Evolutionary conservation across 257 asterid species (phyloP).

Genomic region (Leonotis leonurus): DNA sequence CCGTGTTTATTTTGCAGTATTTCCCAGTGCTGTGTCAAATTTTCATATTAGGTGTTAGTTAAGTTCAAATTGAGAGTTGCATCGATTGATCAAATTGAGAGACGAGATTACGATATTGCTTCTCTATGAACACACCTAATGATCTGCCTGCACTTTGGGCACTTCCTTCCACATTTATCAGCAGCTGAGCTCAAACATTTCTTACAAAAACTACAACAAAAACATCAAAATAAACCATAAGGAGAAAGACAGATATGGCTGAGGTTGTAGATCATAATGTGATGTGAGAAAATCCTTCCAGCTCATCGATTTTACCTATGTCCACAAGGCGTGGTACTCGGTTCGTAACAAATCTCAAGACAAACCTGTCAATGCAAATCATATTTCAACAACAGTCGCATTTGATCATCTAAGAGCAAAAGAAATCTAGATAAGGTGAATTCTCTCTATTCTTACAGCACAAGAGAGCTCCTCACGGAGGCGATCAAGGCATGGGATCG

Average conservation of each 20-base stretch:
- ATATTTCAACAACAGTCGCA: background rate
- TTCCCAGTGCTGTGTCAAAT: constrained; percentile 63
- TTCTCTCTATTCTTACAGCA: constrained; percentile 45
- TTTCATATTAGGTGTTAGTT: background rate
- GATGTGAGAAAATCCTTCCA: background rate
- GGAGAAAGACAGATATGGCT: too few relatives aligned
- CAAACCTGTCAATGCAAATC: constrained; percentile 58
- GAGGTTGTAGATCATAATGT: too few relatives aligned
- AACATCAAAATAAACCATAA: background rate
- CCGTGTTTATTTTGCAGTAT: constrained; percentile 84
- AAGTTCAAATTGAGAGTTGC: background rate
- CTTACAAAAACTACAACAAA: constrained; percentile 59
- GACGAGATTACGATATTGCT: background rate
- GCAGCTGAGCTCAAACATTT: constrained; percentile 83
- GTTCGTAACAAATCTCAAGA: constrained; percentile 89
- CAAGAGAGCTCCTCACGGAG: constrained; percentile 98
- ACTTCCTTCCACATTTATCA: constrained; percentile 88
- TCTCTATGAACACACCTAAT: constrained; percentile 38
- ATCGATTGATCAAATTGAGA: background rate
- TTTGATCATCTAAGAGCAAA: background rate
- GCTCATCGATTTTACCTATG: constrained; percentile 52
- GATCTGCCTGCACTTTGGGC: constrained; percentile 96
- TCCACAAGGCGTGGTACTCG: constrained; percentile 96
- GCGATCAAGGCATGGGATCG: constrained; percentile 68
- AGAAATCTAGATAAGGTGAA: background rate